Conservation (phyloP, 768 basidiomycete genomes). For the Boletus pseudopeckii region DNA sequence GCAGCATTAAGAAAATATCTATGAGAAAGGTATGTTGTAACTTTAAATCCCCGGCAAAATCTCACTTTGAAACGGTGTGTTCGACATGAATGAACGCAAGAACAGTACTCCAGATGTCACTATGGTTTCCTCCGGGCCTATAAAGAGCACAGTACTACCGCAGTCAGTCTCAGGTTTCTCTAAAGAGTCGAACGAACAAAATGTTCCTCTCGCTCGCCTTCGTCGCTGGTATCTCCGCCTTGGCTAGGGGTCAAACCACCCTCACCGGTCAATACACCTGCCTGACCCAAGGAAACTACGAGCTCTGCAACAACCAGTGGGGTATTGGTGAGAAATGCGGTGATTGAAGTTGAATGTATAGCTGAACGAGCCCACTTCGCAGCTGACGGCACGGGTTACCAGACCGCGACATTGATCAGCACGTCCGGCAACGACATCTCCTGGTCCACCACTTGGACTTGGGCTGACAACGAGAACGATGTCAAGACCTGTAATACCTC, state of each 20-base stretch:
- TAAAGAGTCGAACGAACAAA: neutral
- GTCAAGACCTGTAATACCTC: slow-evolving; percentile 52
- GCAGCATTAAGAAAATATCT: neutral
- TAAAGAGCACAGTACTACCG: neutral
- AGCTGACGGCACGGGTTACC: slow-evolving; percentile 46
- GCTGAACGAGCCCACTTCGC: neutral
- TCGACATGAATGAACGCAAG: neutral
- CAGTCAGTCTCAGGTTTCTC: neutral
- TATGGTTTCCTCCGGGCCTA: neutral
- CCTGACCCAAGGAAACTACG: slow-evolving; percentile 43
- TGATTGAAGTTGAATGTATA: neutral
- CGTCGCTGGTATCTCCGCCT: slow-evolving; percentile 5
- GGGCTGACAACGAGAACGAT: slow-evolving; percentile 47
- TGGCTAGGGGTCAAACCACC: slow-evolving; percentile 4
- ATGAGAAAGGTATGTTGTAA: slow-evolving; percentile 5
- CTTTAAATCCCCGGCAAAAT: neutral
- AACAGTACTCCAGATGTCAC: neutral
- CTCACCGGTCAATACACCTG: slow-evolving; percentile 46
- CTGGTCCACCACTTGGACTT: slow-evolving; percentile 53
- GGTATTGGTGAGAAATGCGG: slow-evolving; percentile 26
- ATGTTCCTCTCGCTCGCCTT: slow-evolving; percentile 17
- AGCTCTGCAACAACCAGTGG: slow-evolving; percentile 49
- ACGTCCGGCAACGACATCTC: slow-evolving; percentile 40
- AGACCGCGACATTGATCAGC: slow-evolving; percentile 45
- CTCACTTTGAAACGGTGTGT: neutral